phyloP scores from a whole-genome alignment of 345 rosid genomes.

The Ceriops decandra region DNA sequence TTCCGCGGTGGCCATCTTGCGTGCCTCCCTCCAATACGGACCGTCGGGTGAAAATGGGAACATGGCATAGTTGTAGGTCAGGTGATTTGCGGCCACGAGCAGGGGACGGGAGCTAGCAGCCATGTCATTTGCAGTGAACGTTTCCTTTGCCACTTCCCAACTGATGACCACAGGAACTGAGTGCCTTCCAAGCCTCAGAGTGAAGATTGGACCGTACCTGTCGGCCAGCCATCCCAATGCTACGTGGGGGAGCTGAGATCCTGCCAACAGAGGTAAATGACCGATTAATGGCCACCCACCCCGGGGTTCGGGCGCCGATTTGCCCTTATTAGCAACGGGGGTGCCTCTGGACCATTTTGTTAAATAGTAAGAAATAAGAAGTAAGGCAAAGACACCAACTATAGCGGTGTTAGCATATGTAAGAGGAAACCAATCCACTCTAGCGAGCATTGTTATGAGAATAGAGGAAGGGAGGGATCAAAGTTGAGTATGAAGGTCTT shows the following conservation, averaged over 20 bases:
- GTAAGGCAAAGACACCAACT: background rate
- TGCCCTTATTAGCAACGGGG: background rate
- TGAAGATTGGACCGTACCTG: slow-evolving; percentile 39
- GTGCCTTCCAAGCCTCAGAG: slow-evolving; percentile 24
- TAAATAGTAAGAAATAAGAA: background rate
- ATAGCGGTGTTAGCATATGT: background rate
- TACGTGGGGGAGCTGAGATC: slow-evolving; percentile 23
- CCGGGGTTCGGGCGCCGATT: background rate
- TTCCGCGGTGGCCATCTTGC: slow-evolving; percentile 29
- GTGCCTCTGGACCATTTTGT: background rate
- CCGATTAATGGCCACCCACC: slow-evolving; percentile 41
- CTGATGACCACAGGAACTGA: slow-evolving; percentile 31
- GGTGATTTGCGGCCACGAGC: slow-evolving; percentile 5
- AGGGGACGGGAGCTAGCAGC: slow-evolving; percentile 25
- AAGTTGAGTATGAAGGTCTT: no score
- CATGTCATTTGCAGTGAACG: slow-evolving; percentile 32
- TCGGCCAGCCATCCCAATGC: slow-evolving; percentile 32
- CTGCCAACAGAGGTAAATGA: slow-evolving; percentile 22
- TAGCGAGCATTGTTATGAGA: no score
- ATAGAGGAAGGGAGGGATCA: no score
- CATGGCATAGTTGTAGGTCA: slow-evolving; percentile 33
- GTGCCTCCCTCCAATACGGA: slow-evolving; percentile 43
- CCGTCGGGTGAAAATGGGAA: slow-evolving; percentile 30
- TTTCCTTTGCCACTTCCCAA: slow-evolving; percentile 33
- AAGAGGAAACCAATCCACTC: background rate